Evolutionary conservation across 2,329 filamentous ascomycete species (phyloP).

Genomic region (Dendrostoma leiphaemia): DNA sequence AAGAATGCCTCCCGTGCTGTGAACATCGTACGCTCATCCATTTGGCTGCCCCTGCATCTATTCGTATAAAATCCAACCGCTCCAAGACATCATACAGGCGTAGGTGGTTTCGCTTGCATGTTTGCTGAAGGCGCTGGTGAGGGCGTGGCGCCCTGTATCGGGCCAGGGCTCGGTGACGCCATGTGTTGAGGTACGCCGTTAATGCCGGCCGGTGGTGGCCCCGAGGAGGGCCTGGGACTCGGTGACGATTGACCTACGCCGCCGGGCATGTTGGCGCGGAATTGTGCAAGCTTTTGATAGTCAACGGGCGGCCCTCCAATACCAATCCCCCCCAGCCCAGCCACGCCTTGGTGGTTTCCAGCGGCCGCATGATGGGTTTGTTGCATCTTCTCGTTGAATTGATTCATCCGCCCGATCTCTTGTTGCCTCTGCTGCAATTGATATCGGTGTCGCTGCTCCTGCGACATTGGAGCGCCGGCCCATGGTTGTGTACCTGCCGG

Average conservation of each 20-base stretch:
- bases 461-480: constrained; percentile 14
- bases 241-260: constrained; percentile 34
- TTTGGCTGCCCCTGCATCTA: too few relatives aligned
- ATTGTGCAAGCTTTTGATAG: constrained; percentile 32
- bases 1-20: not conserved
- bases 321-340: constrained; percentile 37
- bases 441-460: constrained; percentile 29
- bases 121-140: constrained; percentile 36
- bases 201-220: constrained; percentile 13
- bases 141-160: constrained; percentile 21
- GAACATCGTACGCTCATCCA: not conserved
- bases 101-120: constrained; percentile 27
- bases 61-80: not conserved
- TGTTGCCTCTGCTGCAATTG: constrained; percentile 9
- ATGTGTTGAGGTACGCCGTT: constrained; percentile 20
- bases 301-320: constrained; percentile 32
- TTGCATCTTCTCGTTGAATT: constrained; percentile 21
- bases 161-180: constrained; percentile 21
- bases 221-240: constrained; percentile 32
- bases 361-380: constrained; percentile 34
- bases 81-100: not conserved
- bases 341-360: constrained; percentile 45
- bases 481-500: constrained; percentile 4
- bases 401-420: constrained; percentile 9
- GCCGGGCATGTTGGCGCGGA: constrained; percentile 36